Conservation (phyloP, 768 basidiomycete species). For the Macrocybe gigantea region DNA sequence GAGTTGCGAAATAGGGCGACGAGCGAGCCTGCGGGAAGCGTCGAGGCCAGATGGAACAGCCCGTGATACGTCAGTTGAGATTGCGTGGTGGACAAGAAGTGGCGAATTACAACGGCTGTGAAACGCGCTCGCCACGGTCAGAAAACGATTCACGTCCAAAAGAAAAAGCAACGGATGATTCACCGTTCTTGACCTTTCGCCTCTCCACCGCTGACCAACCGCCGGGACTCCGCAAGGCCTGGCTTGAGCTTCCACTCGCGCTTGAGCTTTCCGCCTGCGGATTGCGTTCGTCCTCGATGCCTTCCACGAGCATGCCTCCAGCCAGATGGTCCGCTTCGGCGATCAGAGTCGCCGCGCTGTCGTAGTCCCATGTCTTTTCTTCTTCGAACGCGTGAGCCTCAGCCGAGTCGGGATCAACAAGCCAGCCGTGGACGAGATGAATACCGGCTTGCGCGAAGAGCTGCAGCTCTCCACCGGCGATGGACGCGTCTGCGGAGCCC, state of each 20-base stretch:
- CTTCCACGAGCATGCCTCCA: constrained; percentile 50
- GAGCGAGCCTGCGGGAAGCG: constrained; percentile 45
- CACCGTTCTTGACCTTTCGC: constrained; percentile 68
- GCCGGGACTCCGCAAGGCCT: constrained; percentile 4
- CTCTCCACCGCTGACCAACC: constrained; percentile 48
- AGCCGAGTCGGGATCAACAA: constrained; percentile 60
- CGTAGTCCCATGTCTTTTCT: constrained; percentile 56
- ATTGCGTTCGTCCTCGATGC: constrained; percentile 18
- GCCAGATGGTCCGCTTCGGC: constrained; percentile 77
- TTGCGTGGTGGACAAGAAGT: constrained; percentile 63
- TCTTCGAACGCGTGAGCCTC: constrained; percentile 47
- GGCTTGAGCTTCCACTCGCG: neutral
- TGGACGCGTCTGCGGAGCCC: constrained; percentile 33
- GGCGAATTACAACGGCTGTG: constrained; percentile 59
- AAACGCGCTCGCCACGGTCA: too few species aligned
- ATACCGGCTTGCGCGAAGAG: constrained; percentile 83
- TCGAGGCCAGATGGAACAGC: constrained; percentile 70
- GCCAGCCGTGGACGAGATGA: constrained; percentile 85
- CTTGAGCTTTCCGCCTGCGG: constrained; percentile 8
- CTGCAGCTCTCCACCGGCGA: constrained; percentile 70
- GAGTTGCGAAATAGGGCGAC: constrained; percentile 91
- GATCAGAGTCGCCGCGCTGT: constrained; percentile 60
- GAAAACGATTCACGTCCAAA: neutral
- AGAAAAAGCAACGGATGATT: constrained; percentile 11
- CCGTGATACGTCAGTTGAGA: constrained; percentile 90